A percentile compares a stretch with the other conserved stretches of the same genome.
Evolutionary conservation across 768 basidiomycete species (phyloP).

Genomic region (Lactarius sp.): DNA sequence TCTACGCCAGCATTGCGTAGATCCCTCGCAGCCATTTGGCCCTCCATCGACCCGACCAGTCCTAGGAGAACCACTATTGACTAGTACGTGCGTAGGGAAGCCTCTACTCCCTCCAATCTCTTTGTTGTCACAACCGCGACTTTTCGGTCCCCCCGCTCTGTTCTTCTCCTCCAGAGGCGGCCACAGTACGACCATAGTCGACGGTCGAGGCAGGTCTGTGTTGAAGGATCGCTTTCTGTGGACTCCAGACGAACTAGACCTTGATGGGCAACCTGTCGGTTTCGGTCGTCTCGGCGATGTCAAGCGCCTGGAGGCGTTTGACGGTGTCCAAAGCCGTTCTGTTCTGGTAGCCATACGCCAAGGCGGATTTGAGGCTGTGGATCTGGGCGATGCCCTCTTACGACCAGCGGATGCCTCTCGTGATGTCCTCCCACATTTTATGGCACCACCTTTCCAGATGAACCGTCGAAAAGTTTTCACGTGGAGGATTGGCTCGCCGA

Average conservation of each 20-base stretch:
- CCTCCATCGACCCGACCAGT: slow-evolving; percentile 35
- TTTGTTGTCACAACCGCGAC: slow-evolving; percentile 67
- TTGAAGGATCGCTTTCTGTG: slow-evolving; percentile 76
- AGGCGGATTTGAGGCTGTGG: slow-evolving; percentile 78
- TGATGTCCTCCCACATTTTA: slow-evolving; percentile 64
- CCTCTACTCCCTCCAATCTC: slow-evolving; percentile 71
- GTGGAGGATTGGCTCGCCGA: slow-evolving; percentile 77
- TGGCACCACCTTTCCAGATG: slow-evolving; percentile 52
- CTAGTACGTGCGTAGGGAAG: slow-evolving; percentile 39
- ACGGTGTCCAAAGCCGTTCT: slow-evolving; percentile 59
- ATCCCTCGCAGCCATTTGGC: slow-evolving; percentile 76
- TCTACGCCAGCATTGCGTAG: slow-evolving; percentile 69
- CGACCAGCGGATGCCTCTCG: slow-evolving; percentile 79
- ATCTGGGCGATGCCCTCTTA: slow-evolving; percentile 73
- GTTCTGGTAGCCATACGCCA: slow-evolving; percentile 83
- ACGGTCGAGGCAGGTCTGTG: slow-evolving; percentile 79
- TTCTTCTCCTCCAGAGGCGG: slow-evolving; percentile 89
- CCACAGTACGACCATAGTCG: slow-evolving; percentile 83
- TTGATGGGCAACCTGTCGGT: slow-evolving; percentile 36
- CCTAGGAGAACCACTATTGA: slow-evolving; percentile 30
- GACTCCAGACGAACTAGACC: slow-evolving; percentile 56
- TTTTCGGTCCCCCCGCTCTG: slow-evolving; percentile 82
- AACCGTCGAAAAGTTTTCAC: slow-evolving; percentile 72
- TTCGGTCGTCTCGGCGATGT: slow-evolving; percentile 68
- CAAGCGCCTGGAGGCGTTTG: slow-evolving; percentile 78